These are phyloP conservation scores for Rhizoclosmatium globosum DNA, from an alignment of 192 early-diverging fungal species.

Conservation along the genomic window DNA sequence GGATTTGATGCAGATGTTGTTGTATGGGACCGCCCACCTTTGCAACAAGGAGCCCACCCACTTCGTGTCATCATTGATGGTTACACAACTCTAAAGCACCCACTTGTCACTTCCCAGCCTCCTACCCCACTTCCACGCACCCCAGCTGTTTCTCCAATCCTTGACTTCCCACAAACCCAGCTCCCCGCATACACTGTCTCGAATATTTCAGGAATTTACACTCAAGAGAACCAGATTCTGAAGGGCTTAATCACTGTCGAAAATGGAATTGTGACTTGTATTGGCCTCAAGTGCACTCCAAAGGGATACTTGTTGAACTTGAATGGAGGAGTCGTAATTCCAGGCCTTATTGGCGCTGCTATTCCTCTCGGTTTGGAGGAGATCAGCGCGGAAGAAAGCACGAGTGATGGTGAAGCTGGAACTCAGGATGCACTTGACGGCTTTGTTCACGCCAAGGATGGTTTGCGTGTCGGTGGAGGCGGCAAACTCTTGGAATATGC, in stretches of 20 bases:
- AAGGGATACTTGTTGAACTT: conserved; percentile 57
- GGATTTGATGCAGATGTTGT: conserved; percentile 86
- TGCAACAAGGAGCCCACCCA: conserved; percentile 74
- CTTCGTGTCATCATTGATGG: conserved; percentile 80
- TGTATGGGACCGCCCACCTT: conserved; percentile 76
- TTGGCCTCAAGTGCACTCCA: conserved; percentile 41
- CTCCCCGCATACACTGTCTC: conserved; percentile 42
- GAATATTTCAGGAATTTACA: conserved; percentile 54
- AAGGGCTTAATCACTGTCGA: conserved; percentile 62
- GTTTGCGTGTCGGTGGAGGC: conserved; percentile 62
- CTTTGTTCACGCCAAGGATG: conserved; percentile 65
- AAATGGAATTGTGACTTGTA: conserved; percentile 64
- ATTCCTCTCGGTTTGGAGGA: conserved; percentile 68
- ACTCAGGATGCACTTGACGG: conserved; percentile 40
- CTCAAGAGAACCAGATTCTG: conserved; percentile 38
- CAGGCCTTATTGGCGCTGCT: conserved; percentile 64
- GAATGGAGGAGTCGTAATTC: conserved; percentile 65
- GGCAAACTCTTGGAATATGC: conserved; percentile 29
- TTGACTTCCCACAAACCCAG: background rate
- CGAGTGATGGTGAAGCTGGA: conserved; percentile 63
- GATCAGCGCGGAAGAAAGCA: conserved; percentile 65
- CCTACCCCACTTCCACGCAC: background rate
- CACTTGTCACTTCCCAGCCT: background rate
- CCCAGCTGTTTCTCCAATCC: background rate
- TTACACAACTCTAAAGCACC: background rate